These are phyloP conservation scores for Colletotrichum tamarilloi DNA, from an alignment of 2,329 filamentous ascomycete species.

Conservation along the genomic window DNA sequence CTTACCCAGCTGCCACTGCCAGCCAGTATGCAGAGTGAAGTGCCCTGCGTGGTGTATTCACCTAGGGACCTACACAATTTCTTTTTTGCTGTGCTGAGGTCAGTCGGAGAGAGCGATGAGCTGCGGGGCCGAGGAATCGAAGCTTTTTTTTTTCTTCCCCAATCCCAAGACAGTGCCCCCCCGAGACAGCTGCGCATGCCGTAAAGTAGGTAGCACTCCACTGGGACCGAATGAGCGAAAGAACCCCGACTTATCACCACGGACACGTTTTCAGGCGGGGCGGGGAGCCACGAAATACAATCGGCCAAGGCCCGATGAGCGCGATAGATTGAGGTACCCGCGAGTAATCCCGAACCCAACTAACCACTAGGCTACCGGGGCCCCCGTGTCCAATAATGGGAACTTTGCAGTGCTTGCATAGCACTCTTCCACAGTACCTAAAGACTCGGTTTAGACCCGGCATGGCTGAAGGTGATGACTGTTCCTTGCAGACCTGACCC, in stretches of 20 bases:
- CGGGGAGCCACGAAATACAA: not conserved
- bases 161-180: not conserved
- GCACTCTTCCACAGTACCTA: too few relatives aligned
- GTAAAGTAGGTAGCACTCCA: constrained; percentile 9
- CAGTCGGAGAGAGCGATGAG: constrained; percentile 25
- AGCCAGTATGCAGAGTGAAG: not conserved
- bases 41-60: too few relatives aligned
- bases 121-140: constrained; percentile 17
- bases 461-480: not conserved
- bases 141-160: not conserved
- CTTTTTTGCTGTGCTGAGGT: not conserved
- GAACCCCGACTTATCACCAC: not conserved
- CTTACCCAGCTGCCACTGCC: not conserved
- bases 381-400: not conserved
- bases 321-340: not conserved
- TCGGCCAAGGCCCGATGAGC: not conserved
- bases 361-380: not conserved
- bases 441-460: not conserved
- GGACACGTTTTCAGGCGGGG: not conserved
- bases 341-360: not conserved
- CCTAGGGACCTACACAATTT: not conserved
- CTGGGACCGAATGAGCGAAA: not conserved
- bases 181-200: not conserved
- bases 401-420: not conserved
- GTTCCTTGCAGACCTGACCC: not conserved